Percentiles rank a stretch among this genome's conserved stretches.
These are phyloP conservation scores for Alternaria longipes DNA, from an alignment of 2,329 filamentous ascomycete species.

Conservation along the genomic window DNA sequence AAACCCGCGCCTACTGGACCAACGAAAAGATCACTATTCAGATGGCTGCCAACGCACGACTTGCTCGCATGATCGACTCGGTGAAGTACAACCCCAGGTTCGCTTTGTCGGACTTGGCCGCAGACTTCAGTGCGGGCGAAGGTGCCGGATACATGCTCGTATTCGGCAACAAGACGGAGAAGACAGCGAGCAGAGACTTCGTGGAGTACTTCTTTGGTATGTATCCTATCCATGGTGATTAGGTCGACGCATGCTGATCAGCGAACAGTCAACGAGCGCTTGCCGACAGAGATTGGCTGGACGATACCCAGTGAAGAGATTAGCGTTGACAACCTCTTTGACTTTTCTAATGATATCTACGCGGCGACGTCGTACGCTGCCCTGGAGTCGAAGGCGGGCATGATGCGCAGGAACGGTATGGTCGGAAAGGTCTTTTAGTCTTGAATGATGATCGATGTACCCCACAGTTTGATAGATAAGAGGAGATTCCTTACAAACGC, in stretches of 20 bases:
- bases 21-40: neutral
- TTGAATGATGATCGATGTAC: no score
- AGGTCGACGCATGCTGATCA: neutral
- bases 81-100: slow-evolving; percentile 8
- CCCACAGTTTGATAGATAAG: no score
- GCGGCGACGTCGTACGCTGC: neutral
- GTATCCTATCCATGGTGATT: neutral
- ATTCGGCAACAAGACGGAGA: slow-evolving; percentile 2
- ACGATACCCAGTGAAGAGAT: neutral
- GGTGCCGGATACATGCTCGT: slow-evolving; percentile 8
- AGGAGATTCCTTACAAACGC: no score
- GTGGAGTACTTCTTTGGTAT: slow-evolving; percentile 7
- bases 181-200: neutral
- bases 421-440: neutral
- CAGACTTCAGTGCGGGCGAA: neutral
- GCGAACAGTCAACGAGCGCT: slow-evolving; percentile 3
- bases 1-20: slow-evolving; percentile 48
- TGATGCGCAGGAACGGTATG: neutral
- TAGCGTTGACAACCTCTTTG: neutral
- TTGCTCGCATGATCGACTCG: slow-evolving; percentile 12
- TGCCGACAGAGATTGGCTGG: slow-evolving; percentile 6
- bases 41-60: slow-evolving; percentile 14
- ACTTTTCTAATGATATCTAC: neutral
- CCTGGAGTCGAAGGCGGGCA: neutral
- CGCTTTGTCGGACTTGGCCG: neutral